Percentiles rank a stretch among this genome's conserved stretches.
Conservation (phyloP, 805 yeast species). For the Ogataea methylovora region DNA sequence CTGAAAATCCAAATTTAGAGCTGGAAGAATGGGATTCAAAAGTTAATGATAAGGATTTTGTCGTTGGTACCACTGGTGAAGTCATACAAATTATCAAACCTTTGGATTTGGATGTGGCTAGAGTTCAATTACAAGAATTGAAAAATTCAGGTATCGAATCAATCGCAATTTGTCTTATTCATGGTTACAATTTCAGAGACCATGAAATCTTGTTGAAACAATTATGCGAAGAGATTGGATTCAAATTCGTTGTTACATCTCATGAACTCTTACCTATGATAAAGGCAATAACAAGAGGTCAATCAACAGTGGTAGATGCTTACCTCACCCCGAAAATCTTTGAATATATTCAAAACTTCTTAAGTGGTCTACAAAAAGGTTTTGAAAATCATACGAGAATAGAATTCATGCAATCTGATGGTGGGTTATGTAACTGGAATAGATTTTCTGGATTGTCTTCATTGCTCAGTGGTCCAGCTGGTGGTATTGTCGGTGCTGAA, state of each 20-base stretch:
- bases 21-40: not conserved
- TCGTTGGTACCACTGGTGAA: constrained; percentile 29
- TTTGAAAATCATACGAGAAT: constrained; percentile 23
- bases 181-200: constrained; percentile 27
- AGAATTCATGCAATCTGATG: constrained; percentile 49
- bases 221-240: constrained; percentile 36
- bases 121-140: constrained; percentile 4
- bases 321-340: constrained; percentile 30
- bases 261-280: constrained; percentile 27
- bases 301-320: constrained; percentile 31
- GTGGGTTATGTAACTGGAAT: constrained; percentile 44
- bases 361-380: constrained; percentile 22
- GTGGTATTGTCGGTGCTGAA: constrained; percentile 49
- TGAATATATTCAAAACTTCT: constrained; percentile 27
- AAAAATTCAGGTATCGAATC: constrained; percentile 16
- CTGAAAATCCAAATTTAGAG: constrained; percentile 26
- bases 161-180: constrained; percentile 29
- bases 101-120: constrained; percentile 20
- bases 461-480: constrained; percentile 49
- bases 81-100: constrained; percentile 27
- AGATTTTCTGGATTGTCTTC: constrained; percentile 45
- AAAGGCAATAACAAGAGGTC: constrained; percentile 28
- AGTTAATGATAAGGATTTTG: constrained; percentile 14
- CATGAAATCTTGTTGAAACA: constrained; percentile 26
- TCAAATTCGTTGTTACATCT: constrained; percentile 29